Evolutionary conservation across 371 early-diverging fungal genomes (phyloP).

Genomic region (Dichotomocladium elegans): DNA sequence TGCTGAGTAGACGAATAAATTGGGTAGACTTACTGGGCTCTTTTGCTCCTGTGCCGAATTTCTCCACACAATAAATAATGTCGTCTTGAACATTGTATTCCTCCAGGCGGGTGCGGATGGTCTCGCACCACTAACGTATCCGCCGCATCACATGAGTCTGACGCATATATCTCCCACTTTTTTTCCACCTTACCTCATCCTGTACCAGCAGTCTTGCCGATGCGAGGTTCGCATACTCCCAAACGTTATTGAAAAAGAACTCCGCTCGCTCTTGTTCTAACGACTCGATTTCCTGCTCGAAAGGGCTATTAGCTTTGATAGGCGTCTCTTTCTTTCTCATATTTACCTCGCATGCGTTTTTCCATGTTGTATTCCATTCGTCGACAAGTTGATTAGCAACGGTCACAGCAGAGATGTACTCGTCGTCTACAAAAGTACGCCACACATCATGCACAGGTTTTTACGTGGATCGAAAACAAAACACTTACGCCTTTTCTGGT

Average conservation of each 20-base stretch:
- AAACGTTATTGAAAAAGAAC: conserved; percentile 28
- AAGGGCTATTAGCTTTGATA: background rate
- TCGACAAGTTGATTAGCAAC: conserved; percentile 24
- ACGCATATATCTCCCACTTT: background rate
- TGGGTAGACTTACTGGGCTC: conserved; percentile 28
- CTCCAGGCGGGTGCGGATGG: conserved; percentile 31
- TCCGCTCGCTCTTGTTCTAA: conserved; percentile 41
- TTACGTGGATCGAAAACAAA: too few relatives aligned
- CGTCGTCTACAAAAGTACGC: background rate
- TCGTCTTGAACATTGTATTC: conserved; percentile 26
- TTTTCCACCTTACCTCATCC: conserved; percentile 40
- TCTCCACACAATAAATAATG: conserved; percentile 17
- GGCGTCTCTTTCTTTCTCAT: background rate
- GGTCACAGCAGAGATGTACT: conserved; percentile 2
- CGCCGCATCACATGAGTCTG: background rate
- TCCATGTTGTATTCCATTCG: conserved; percentile 37
- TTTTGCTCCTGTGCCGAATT: conserved; percentile 24
- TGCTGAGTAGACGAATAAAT: too few relatives aligned
- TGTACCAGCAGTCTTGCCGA: conserved; percentile 36
- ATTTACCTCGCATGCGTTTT: conserved; percentile 31
- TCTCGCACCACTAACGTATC: conserved; percentile 38
- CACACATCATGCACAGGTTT: too few relatives aligned
- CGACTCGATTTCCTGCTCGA: conserved; percentile 16
- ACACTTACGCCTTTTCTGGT: background rate
- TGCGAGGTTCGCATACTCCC: conserved; percentile 42